Evolutionary conservation across 1,284 basidiomycete species (phyloP).

Genomic region (Lignosus rhinocerotis): DNA sequence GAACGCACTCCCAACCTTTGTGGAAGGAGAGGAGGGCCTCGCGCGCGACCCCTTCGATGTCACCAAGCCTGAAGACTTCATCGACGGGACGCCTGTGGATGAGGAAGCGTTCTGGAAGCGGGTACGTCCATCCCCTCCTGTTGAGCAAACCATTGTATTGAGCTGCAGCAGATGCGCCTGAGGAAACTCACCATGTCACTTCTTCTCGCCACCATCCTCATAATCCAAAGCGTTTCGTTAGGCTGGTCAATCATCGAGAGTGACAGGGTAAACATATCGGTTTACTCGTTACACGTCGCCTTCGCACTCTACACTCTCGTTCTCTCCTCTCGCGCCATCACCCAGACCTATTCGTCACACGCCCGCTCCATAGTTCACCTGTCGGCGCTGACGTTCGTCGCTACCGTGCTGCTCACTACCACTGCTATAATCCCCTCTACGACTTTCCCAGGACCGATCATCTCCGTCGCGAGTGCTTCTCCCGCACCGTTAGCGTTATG

Average conservation of each 20-base stretch:
- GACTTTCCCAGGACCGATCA: slow-evolving; percentile 41
- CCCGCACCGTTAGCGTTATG: slow-evolving; percentile 41
- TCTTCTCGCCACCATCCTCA: slow-evolving; percentile 46
- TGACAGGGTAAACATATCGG: slow-evolving; percentile 36
- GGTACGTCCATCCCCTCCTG: slow-evolving; percentile 41
- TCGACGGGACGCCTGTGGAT: slow-evolving; percentile 77
- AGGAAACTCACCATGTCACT: slow-evolving; percentile 54
- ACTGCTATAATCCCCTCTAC: slow-evolving; percentile 56
- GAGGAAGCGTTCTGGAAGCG: slow-evolving; percentile 71
- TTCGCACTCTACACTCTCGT: slow-evolving; percentile 65
- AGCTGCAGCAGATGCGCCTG: slow-evolving; percentile 48
- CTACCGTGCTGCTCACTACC: slow-evolving; percentile 49
- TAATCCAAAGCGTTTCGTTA: slow-evolving; percentile 52
- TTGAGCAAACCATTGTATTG: neutral
- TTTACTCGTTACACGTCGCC: slow-evolving; percentile 50
- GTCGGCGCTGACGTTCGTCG: slow-evolving; percentile 54
- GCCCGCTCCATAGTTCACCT: slow-evolving; percentile 68
- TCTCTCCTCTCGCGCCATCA: slow-evolving; percentile 54
- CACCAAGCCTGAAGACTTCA: slow-evolving; percentile 63
- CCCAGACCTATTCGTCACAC: slow-evolving; percentile 55
- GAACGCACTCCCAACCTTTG: slow-evolving; percentile 53
- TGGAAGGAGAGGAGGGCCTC: slow-evolving; percentile 36
- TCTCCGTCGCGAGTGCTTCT: slow-evolving; percentile 13
- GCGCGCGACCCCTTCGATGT: slow-evolving; percentile 77
- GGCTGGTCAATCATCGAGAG: slow-evolving; percentile 50